These are phyloP conservation scores for Scalesia atractyloides DNA, from an alignment of 129 eudicot species.

Conservation along the genomic window DNA sequence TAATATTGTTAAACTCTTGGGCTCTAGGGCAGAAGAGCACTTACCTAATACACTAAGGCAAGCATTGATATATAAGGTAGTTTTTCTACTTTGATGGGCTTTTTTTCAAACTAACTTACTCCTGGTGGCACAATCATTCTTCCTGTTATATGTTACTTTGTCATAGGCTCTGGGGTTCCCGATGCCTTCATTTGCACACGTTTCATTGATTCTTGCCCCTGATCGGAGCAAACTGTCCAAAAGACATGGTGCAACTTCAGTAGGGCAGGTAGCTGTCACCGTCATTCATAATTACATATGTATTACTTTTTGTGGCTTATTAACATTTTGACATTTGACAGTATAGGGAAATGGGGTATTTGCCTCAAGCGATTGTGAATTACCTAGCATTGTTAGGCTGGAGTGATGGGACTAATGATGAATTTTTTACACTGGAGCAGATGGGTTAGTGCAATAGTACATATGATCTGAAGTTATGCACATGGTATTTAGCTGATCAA, in stretches of 20 bases:
- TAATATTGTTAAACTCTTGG: slow-evolving; percentile 23
- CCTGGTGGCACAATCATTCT: neutral
- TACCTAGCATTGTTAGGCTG: slow-evolving; percentile 92
- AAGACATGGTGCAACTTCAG: slow-evolving; percentile 99
- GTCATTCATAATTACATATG: neutral
- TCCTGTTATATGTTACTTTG: slow-evolving; percentile 13
- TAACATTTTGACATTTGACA: slow-evolving; percentile 32
- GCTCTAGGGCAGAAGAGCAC: slow-evolving; percentile 94
- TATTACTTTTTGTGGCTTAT: neutral
- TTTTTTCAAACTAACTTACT: slow-evolving; percentile 15
- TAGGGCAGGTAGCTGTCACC: slow-evolving; percentile 75
- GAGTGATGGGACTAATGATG: slow-evolving; percentile 97
- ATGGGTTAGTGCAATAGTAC: slow-evolving; percentile 72
- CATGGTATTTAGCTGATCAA: slow-evolving; percentile 23
- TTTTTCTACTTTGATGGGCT: slow-evolving; percentile 9
- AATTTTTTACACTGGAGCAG: slow-evolving; percentile 82
- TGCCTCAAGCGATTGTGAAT: slow-evolving; percentile 92
- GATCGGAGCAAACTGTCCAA: slow-evolving; percentile 96
- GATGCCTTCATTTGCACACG: slow-evolving; percentile 93
- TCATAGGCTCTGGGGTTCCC: slow-evolving; percentile 82
- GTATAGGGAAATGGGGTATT: slow-evolving; percentile 89
- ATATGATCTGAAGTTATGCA: slow-evolving; percentile 11
- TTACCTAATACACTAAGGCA: slow-evolving; percentile 97
- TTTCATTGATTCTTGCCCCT: slow-evolving; percentile 94
- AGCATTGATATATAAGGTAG: slow-evolving; percentile 89